Percentiles rank a stretch among this genome's conserved stretches.
These are phyloP conservation scores for Penicillium sp. DNA, from an alignment of 2,329 filamentous ascomycete species.

Conservation along the genomic window DNA sequence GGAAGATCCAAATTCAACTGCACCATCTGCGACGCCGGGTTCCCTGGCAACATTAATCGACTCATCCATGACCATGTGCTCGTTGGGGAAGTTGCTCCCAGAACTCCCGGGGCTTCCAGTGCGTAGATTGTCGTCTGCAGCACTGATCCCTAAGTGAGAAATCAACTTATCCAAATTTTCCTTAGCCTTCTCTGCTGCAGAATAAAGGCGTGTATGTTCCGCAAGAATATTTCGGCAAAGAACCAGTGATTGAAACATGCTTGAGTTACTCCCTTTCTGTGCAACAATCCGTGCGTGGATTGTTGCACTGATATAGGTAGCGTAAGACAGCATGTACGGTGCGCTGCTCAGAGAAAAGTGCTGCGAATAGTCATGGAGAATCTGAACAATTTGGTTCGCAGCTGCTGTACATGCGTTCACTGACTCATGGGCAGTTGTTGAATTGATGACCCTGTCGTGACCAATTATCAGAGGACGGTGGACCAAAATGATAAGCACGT, in stretches of 20 bases:
- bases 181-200: constrained; percentile 19
- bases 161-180: constrained; percentile 18
- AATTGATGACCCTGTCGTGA: constrained; percentile 9
- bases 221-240: constrained; percentile 17
- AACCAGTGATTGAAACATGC: constrained; percentile 22
- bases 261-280: constrained; percentile 16
- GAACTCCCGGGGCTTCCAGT: not conserved
- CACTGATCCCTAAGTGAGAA: constrained; percentile 14
- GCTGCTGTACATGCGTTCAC: constrained; percentile 29
- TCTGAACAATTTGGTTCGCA: constrained; percentile 32
- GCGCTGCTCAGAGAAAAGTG: constrained; percentile 36
- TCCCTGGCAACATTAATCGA: not conserved
- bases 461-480: constrained; percentile 36
- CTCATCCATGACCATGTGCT: constrained; percentile 1
- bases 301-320: constrained; percentile 48
- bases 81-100: not conserved
- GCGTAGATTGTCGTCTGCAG: not conserved
- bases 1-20: constrained; percentile 7
- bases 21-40: not conserved
- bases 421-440: constrained; percentile 19
- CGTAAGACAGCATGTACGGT: constrained; percentile 46
- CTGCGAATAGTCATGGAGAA: constrained; percentile 31
- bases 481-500: constrained; percentile 38
- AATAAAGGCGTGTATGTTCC: constrained; percentile 17
- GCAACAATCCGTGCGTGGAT: constrained; percentile 46